Conservation (phyloP, 1,284 basidiomycete species). For the Sphaerobolus stellatus region DNA sequence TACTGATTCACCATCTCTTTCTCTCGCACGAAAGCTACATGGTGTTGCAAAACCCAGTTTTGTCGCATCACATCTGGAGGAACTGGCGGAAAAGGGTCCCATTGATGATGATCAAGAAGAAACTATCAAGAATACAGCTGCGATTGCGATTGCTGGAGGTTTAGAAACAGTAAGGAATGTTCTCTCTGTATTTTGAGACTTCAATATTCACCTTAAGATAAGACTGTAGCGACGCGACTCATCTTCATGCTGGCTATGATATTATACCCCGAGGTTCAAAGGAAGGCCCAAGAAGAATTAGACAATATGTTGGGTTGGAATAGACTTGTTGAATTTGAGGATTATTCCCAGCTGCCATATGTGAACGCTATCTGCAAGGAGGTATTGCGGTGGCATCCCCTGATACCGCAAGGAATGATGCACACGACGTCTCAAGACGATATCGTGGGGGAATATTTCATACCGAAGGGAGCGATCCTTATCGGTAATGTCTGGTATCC, state of each 20-base stretch:
- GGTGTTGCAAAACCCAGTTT: no score
- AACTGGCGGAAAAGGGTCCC: no score
- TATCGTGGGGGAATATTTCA: neutral
- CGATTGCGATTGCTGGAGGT: constrained; percentile 22
- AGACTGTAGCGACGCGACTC: neutral
- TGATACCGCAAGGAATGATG: neutral
- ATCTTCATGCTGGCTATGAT: neutral
- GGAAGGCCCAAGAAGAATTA: neutral
- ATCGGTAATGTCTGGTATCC: neutral
- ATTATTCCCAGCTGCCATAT: constrained; percentile 10
- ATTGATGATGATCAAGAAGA: constrained; percentile 21
- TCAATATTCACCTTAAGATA: neutral
- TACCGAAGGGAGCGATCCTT: neutral
- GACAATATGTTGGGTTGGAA: neutral
- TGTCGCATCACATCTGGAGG: no score
- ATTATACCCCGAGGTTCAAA: neutral
- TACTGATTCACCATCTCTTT: no score
- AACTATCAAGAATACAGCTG: constrained; percentile 24
- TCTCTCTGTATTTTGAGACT: neutral
- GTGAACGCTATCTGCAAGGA: constrained; percentile 11
- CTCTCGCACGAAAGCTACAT: no score
- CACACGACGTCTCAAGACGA: neutral
- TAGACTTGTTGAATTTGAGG: neutral
- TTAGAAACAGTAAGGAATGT: neutral
- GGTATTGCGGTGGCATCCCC: constrained; percentile 23